A percentile compares a stretch with the other conserved stretches of the same genome.
Conservation (phyloP, 2,329 filamentous ascomycete species). For the Aspergillus nomiae region DNA sequence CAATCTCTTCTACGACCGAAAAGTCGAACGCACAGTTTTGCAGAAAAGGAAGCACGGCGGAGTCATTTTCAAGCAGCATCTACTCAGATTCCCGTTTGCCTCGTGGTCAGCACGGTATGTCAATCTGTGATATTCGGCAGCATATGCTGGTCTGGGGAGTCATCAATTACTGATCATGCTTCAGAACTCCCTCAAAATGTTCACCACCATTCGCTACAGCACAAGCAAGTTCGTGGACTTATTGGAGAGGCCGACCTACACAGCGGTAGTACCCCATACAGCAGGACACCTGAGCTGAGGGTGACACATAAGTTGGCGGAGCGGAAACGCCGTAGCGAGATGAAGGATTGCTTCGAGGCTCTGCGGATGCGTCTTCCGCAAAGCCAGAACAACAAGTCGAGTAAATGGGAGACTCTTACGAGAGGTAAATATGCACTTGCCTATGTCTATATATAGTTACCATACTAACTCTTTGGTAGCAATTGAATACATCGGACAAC, state of each 20-base stretch:
- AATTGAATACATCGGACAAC: conserved; percentile 50
- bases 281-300: conserved; percentile 51
- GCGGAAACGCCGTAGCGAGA: conserved; percentile 54
- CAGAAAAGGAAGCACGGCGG: conserved; percentile 49
- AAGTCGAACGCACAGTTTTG: conserved; percentile 41
- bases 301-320: conserved; percentile 55
- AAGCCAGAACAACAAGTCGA: conserved; percentile 53
- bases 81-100: conserved; percentile 50
- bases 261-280: conserved; percentile 49
- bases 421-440: conserved; percentile 36
- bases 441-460: not conserved
- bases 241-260: conserved; percentile 48
- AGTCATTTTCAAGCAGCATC: conserved; percentile 50
- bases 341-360: conserved; percentile 55
- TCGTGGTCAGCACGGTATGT: conserved; percentile 51
- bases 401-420: conserved; percentile 55
- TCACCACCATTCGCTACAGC: conserved; percentile 51
- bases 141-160: not conserved
- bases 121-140: not conserved
- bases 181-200: conserved; percentile 50
- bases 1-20: conserved; percentile 37
- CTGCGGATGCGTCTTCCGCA: conserved; percentile 48
- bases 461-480: conserved; percentile 32
- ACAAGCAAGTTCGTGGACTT: conserved; percentile 51
- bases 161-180: not conserved